Base-by-base conservation (phyloP, 2,329 filamentous ascomycete genomes). In the Aspergillus latus region DNA sequence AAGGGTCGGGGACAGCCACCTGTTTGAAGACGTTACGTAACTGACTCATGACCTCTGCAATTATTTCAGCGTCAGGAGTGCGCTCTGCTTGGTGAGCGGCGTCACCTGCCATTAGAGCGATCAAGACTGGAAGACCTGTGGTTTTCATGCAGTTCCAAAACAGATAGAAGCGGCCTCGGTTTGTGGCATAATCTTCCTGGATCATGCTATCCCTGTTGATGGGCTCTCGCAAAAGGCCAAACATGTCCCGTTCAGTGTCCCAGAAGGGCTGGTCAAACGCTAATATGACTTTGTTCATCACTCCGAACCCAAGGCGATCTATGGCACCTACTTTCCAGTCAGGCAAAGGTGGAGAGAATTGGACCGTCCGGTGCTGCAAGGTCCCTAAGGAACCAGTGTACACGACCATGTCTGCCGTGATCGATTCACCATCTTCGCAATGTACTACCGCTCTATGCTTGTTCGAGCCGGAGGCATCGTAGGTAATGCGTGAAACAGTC, bases 91-190 rank as follows among this genome's bases (percentile, higher is more conserved):
- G 89, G 64, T 92, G 90, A 13, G 92, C 94, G 21, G 95, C 90
- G 64, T 97, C 90, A 21, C 94, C 94, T 49, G 93, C 93, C 93
- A 99, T 97, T 29, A 99, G 82, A 7, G 91, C 94, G 59, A 97
- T 86, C 26, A 97, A 81, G 50, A 92, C 91, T 1, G 90, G 94
- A 36, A 96, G 79, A 0, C 95, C 95, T 45, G 89, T 92, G 2
- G 90, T 96, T 64, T 91, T 90, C 58, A 92, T 88, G 53, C 92
- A 91, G 66, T 99, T 97, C 84, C 96, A 97, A 84, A 96, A 97
- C 65, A 99, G 85, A 68, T 97, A 99, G 75, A 96, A 96, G 26
- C 92, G 88, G n/a, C 93, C 93, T 52, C 93, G 85, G 59, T 86
- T 87, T 3, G 82, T 79, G 4, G 86, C 80, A 67, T 97, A 97